Evolutionary conservation across 208 protist genomes (phyloP).

Genomic region (Jaenimonas drosophilae): DNA sequence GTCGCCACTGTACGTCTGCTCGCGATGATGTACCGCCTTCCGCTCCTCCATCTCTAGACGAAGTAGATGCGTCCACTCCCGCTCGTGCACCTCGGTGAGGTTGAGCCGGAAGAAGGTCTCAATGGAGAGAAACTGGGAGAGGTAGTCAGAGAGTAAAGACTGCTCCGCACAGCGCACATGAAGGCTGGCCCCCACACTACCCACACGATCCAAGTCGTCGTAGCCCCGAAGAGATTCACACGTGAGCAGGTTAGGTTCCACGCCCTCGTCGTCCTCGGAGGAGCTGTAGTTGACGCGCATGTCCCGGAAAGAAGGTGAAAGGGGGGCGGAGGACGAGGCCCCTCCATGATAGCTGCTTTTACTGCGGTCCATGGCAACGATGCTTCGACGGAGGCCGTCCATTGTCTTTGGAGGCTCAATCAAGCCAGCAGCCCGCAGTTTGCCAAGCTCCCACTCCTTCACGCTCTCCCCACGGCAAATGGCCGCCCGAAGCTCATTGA

Average conservation of each 20-base stretch:
- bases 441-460: constrained; percentile 72
- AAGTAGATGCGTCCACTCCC: neutral
- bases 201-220: no score
- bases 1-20: neutral
- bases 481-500: constrained; percentile 22
- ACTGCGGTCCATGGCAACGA: no score
- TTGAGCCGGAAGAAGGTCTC: constrained; percentile 1
- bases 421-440: constrained; percentile 21
- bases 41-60: neutral
- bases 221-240: no score
- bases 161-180: no score
- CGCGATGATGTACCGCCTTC: neutral
- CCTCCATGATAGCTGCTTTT: no score
- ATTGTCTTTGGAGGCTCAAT: constrained; percentile 8
- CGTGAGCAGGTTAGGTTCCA: constrained; percentile 16
- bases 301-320: no score
- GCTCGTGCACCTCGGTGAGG: neutral
- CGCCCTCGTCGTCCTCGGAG: constrained; percentile 7
- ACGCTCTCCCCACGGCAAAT: constrained; percentile 31
- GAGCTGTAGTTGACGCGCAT: no score
- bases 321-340: no score
- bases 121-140: no score
- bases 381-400: constrained; percentile 10
- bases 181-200: no score
- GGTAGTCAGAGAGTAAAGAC: no score